phyloP scores from a whole-genome alignment of 2,329 filamentous ascomycete species.

The Falciphora oryzae region DNA sequence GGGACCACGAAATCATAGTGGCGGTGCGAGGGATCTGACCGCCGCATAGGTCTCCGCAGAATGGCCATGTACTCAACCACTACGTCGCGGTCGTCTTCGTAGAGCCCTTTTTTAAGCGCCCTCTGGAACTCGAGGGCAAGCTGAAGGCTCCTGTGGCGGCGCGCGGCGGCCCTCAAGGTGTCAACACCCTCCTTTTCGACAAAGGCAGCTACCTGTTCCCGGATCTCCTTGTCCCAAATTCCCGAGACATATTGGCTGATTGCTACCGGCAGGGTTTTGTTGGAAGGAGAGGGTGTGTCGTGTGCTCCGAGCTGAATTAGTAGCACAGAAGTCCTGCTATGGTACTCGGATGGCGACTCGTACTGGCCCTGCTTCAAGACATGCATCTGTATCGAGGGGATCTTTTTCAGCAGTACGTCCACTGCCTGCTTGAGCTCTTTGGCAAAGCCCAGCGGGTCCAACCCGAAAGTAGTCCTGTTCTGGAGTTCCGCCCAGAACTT shows the following conservation, averaged over 20 bases:
- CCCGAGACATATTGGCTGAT: conserved; percentile 46
- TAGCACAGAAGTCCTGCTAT: conserved; percentile 37
- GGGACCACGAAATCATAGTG: conserved; percentile 31
- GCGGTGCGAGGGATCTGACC: conserved; percentile 13
- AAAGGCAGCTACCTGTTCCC: conserved; percentile 34
- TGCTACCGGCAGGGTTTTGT: conserved; percentile 24
- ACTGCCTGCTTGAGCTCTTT: conserved; percentile 43
- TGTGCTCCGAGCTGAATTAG: conserved; percentile 27
- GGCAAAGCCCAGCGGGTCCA: conserved; percentile 44
- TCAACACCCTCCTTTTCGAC: conserved; percentile 17
- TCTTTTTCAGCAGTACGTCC: conserved; percentile 43
- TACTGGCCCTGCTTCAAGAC: conserved; percentile 47
- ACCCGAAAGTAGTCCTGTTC: conserved; percentile 31
- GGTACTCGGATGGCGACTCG: conserved; percentile 47
- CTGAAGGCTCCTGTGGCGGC: conserved; percentile 49
- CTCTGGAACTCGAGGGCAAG: conserved; percentile 50
- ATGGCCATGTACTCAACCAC: conserved; percentile 45
- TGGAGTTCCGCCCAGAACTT: conserved; percentile 41
- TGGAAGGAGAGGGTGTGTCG: conserved; percentile 17
- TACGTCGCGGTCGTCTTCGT: conserved; percentile 29
- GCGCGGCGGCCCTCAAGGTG: conserved; percentile 36
- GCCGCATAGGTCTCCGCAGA: conserved; percentile 35
- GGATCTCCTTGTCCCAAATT: conserved; percentile 40
- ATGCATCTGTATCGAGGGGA: conserved; percentile 47
- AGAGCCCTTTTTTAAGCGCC: conserved; percentile 43